Evolutionary conservation across 2,329 filamentous ascomycete species (phyloP).

Genomic region (Coniochaeta hoffmannii): DNA sequence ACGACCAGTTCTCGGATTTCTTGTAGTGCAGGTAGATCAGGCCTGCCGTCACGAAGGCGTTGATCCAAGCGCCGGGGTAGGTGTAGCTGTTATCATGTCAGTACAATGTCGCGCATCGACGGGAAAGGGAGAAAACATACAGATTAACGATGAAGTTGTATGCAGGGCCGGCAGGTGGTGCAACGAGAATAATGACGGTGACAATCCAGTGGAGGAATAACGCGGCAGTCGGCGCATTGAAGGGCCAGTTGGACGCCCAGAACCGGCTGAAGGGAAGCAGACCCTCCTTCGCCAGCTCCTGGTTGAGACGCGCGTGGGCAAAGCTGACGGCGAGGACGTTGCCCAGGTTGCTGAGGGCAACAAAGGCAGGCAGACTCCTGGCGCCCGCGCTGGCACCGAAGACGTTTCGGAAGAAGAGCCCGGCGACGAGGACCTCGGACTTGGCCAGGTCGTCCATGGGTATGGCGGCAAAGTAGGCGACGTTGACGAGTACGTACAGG

Average conservation of each 20-base stretch:
- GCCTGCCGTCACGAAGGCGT: slow-evolving; percentile 40
- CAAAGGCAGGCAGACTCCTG: slow-evolving; percentile 43
- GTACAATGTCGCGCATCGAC: neutral
- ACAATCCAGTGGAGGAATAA: slow-evolving; percentile 60
- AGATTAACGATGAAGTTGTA: slow-evolving; percentile 61
- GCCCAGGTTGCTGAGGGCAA: slow-evolving; percentile 53
- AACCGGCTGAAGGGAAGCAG: slow-evolving; percentile 58
- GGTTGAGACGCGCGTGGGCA: slow-evolving; percentile 50
- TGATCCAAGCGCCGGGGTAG: slow-evolving; percentile 47
- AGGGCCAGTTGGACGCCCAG: slow-evolving; percentile 62
- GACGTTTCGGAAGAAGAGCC: slow-evolving; percentile 54
- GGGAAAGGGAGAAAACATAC: slow-evolving; percentile 16
- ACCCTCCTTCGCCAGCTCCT: slow-evolving; percentile 64
- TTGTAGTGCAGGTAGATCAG: slow-evolving; percentile 43
- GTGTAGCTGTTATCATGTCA: slow-evolving; percentile 26
- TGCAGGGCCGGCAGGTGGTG: slow-evolving; percentile 58
- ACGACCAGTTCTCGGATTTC: slow-evolving; percentile 44
- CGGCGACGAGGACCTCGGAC: slow-evolving; percentile 56
- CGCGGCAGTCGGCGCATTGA: slow-evolving; percentile 51
- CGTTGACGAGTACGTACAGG: slow-evolving; percentile 55
- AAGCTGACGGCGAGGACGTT: slow-evolving; percentile 57
- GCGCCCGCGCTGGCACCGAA: slow-evolving; percentile 48
- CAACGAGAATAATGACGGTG: slow-evolving; percentile 57
- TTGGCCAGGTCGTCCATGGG: slow-evolving; percentile 49
- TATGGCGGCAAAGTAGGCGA: slow-evolving; percentile 59